These are phyloP conservation scores for Chalciporus pseudorubinellus DNA, from an alignment of 768 basidiomycete species.

Conservation along the genomic window DNA sequence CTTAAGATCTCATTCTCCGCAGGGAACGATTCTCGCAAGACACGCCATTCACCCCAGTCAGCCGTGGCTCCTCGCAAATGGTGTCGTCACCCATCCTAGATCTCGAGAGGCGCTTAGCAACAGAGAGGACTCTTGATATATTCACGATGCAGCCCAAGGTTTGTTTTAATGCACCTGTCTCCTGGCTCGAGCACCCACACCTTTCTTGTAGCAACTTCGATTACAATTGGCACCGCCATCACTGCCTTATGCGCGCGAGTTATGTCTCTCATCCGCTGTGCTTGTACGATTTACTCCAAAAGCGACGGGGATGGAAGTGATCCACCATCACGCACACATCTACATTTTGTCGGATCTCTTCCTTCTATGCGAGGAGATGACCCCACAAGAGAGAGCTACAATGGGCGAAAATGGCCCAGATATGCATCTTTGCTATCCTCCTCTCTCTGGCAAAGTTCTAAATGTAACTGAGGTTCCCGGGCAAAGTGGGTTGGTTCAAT, in stretches of 20 bases:
- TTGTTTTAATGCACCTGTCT: conserved; percentile 2
- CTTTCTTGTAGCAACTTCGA: conserved; percentile 66
- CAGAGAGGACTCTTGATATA: conserved; percentile 81
- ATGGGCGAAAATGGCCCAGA: conserved; percentile 61
- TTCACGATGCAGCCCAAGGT: conserved; percentile 96
- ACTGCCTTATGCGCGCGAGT: conserved; percentile 72
- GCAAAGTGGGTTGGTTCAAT: conserved; percentile 45
- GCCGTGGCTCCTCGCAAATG: conserved; percentile 50
- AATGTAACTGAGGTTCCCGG: conserved; percentile 60
- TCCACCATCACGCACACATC: conserved; percentile 77
- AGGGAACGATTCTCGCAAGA: conserved; percentile 64
- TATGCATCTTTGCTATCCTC: conserved; percentile 93
- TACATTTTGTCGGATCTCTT: conserved; percentile 93
- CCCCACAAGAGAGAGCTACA: conserved; percentile 55
- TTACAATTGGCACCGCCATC: conserved; percentile 84
- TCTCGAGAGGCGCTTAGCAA: conserved; percentile 76
- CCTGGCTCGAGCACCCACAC: neutral
- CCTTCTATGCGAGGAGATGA: conserved; percentile 84
- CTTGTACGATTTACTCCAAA: conserved; percentile 75
- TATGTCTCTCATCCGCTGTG: conserved; percentile 72
- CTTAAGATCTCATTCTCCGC: conserved; percentile 8
- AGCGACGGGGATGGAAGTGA: conserved; percentile 68
- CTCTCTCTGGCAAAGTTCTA: conserved; percentile 91
- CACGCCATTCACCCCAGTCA: conserved; percentile 52
- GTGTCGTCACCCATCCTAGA: conserved; percentile 63